Evolutionary conservation across 2,329 filamentous ascomycete genomes (phyloP).

Genomic region (Ophiocordyceps sinensis): DNA sequence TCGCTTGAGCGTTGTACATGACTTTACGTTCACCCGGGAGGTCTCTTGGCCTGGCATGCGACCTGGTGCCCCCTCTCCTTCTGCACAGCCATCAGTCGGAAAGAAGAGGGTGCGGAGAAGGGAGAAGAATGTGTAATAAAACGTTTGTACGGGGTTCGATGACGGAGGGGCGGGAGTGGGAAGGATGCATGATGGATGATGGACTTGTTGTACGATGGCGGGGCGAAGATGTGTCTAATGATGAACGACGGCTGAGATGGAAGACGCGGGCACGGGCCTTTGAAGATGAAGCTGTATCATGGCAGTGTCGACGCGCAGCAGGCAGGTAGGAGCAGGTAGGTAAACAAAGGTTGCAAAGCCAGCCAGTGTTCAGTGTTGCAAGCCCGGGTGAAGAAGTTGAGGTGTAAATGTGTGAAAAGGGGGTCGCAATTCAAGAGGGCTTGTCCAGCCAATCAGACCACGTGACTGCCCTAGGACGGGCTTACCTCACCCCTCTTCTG

Average conservation of each 20-base stretch:
- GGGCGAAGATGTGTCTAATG: neutral
- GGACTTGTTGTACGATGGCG: neutral
- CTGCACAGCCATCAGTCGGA: neutral
- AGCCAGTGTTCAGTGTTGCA: too few species aligned
- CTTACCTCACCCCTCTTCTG: neutral
- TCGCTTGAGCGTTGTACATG: constrained; percentile 7
- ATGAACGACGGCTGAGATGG: constrained; percentile 1
- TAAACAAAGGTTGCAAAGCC: neutral
- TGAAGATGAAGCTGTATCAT: neutral
- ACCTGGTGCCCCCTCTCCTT: too few species aligned
- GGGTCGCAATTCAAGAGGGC: too few species aligned
- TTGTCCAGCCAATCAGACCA: neutral
- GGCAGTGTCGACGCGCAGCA: too few species aligned
- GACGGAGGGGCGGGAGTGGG: too few species aligned
- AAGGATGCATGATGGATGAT: neutral
- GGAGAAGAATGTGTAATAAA: too few species aligned
- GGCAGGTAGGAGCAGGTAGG: too few species aligned
- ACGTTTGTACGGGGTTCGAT: too few species aligned
- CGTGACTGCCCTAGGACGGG: neutral
- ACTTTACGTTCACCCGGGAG: neutral
- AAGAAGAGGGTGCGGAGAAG: neutral
- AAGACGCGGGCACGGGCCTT: neutral
- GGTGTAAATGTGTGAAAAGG: too few species aligned
- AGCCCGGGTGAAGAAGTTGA: too few species aligned
- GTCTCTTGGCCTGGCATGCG: neutral